Evolutionary conservation across 805 yeast species (phyloP).

Genomic region (Saturnispora quitensis): DNA sequence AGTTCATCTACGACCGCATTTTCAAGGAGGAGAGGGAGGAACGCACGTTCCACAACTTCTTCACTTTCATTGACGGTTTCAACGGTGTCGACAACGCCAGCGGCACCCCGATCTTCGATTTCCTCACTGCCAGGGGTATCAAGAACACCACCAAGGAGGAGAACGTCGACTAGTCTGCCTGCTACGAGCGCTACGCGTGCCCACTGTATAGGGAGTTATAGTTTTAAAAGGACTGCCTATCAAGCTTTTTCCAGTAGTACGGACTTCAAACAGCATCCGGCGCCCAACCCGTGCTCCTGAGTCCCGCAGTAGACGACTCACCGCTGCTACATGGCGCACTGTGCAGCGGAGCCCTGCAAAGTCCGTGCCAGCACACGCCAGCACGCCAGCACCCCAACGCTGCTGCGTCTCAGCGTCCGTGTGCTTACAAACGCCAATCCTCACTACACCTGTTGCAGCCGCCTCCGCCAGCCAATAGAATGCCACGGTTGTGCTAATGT

Average conservation of each 20-base stretch:
- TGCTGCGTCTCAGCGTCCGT: too few species aligned
- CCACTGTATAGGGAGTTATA: too few species aligned
- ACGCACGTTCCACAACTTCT: conserved; percentile 83
- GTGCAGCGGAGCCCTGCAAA: too few species aligned
- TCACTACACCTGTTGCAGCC: neutral
- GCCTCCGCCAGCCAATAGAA: neutral
- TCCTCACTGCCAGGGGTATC: conserved; percentile 40
- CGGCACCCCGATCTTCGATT: conserved; percentile 56
- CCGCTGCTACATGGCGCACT: too few species aligned
- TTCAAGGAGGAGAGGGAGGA: conserved; percentile 85
- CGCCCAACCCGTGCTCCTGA: too few species aligned
- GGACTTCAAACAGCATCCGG: too few species aligned
- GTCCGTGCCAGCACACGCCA: too few species aligned
- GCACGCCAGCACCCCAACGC: too few species aligned
- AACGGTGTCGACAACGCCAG: conserved; percentile 38
- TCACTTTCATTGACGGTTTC: conserved; percentile 80
- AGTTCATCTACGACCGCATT: conserved; percentile 83
- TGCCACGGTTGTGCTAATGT: neutral
- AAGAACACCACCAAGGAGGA: conserved; percentile 16
- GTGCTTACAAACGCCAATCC: neutral
- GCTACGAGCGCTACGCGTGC: too few species aligned
- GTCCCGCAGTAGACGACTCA: too few species aligned
- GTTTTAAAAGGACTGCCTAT: too few species aligned
- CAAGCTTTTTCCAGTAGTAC: too few species aligned
- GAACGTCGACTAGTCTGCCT: neutral